A percentile compares a stretch with the other conserved stretches of the same genome.
These are phyloP conservation scores for Aureobasidium sp. DNA, from an alignment of 2,329 filamentous ascomycete genomes.

Conservation along the genomic window DNA sequence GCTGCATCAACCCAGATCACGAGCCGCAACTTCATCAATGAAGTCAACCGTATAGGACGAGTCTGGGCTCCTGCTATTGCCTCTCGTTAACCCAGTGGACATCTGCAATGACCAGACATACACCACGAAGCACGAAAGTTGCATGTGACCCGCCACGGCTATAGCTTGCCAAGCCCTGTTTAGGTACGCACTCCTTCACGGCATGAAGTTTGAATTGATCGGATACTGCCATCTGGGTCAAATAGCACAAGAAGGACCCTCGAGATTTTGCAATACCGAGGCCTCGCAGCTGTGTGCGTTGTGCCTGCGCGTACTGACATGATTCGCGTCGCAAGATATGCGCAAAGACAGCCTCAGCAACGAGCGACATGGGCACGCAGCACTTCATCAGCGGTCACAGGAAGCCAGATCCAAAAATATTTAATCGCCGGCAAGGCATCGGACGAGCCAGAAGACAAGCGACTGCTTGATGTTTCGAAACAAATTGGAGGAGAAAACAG, in stretches of 20 bases:
- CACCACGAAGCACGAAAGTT: background rate
- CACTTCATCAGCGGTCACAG: background rate
- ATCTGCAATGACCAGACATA: background rate
- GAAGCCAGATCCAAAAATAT: no score
- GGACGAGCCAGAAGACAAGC: no score
- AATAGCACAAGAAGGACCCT: background rate
- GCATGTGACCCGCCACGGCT: background rate
- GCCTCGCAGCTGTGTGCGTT: background rate
- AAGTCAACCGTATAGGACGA: slow-evolving; percentile 81
- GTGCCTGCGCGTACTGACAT: background rate
- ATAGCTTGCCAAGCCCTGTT: background rate
- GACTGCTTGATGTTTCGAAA: no score
- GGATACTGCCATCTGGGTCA: no score
- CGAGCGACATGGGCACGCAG: background rate
- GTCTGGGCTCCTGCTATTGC: slow-evolving; percentile 68
- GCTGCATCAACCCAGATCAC: slow-evolving; percentile 60
- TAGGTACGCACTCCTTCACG: background rate
- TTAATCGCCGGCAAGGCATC: background rate
- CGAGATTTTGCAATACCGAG: background rate
- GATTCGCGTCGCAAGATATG: background rate
- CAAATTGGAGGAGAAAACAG: background rate
- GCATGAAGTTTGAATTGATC: background rate
- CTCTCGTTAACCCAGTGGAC: background rate
- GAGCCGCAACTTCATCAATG: slow-evolving; percentile 70
- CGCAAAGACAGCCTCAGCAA: background rate